Base-by-base conservation (phyloP, 2,329 filamentous ascomycete genomes). In the Aciculosporium take region DNA sequence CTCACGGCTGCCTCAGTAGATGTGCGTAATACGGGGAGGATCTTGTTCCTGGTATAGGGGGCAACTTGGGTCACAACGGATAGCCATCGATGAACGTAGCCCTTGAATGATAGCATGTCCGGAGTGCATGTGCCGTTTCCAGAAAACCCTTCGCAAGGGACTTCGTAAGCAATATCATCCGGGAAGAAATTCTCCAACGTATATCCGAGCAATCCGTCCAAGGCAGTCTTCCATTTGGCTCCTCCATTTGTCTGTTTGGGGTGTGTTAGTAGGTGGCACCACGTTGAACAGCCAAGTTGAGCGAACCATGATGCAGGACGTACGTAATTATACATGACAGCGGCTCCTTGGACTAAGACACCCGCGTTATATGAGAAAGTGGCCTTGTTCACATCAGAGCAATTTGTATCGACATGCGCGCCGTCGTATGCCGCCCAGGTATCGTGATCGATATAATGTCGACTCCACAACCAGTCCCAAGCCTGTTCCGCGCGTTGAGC, bases 21-120 rank as follows among this genome's bases (percentile, higher is more conserved):
- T 1, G 62, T 68, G 42, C 64, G 61, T 6, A 86, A 64, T 25
- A 74, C 67, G 1, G 75, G 69, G 43, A 72, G 60, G 48, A 86
- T 76, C 13, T 54, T 61, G 1, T 67, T 59, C 31, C 59, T 59
- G 1, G 72, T 76, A 35, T 68, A 69, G 0, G 81, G 80, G 0
- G 75, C 78, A n/a, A 84, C 43, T 48, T 79, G 68, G 2, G 74
- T 70, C 1, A 72, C 67, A 18, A 71, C 66, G 4, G 73, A 67
- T 49, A 85, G 64, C 76, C 79, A 83, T 31, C 77, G 71, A 49
- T 76, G 69, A 15, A 84, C 64, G 44, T 79, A 78, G 30, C 79
- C 80, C 59, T 84, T 84, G 71, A 81, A 87, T 2, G 75, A 74
- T 45, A 74, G 60, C 67, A 86, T 82, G 51, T 89, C 84, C 37